Conservation (phyloP, 352 stramenopile genomes). For the Globisporangium emineosum region DNA sequence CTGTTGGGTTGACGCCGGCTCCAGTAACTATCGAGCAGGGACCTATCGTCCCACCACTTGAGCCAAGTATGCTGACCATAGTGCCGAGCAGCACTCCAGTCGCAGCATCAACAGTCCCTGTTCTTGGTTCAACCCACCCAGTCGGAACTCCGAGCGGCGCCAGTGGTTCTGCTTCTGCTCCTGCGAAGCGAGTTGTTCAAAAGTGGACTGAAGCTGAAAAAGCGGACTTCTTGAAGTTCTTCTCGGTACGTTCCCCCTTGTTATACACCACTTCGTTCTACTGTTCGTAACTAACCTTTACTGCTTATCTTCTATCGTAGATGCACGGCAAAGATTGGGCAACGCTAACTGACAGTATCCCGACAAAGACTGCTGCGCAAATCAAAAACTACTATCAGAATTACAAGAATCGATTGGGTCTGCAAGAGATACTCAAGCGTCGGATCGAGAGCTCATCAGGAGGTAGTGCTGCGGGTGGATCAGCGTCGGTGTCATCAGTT, state of each 20-base stretch:
- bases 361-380: slow-evolving; percentile 85
- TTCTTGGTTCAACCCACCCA: background rate
- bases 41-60: slow-evolving; percentile 2
- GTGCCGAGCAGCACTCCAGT: background rate
- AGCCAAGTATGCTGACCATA: background rate
- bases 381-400: slow-evolving; percentile 95
- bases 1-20: background rate
- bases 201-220: slow-evolving; percentile 91
- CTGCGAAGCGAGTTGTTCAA: slow-evolving; percentile 79
- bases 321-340: slow-evolving; percentile 89
- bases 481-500: background rate
- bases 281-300: slow-evolving; percentile 7
- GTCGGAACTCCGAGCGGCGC: background rate
- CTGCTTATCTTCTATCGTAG: slow-evolving; percentile 20
- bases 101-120: background rate
- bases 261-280: background rate
- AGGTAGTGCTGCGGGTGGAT: slow-evolving; percentile 12
- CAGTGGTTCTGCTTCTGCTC: slow-evolving; percentile 19
- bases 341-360: slow-evolving; percentile 83
- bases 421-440: slow-evolving; percentile 87
- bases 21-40: background rate
- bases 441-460: slow-evolving; percentile 44
- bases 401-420: slow-evolving; percentile 89
- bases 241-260: slow-evolving; percentile 49
- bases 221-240: slow-evolving; percentile 85